phyloP scores from a whole-genome alignment of 495 filamentous ascomycete species.

The Xylaria palmicola region DNA sequence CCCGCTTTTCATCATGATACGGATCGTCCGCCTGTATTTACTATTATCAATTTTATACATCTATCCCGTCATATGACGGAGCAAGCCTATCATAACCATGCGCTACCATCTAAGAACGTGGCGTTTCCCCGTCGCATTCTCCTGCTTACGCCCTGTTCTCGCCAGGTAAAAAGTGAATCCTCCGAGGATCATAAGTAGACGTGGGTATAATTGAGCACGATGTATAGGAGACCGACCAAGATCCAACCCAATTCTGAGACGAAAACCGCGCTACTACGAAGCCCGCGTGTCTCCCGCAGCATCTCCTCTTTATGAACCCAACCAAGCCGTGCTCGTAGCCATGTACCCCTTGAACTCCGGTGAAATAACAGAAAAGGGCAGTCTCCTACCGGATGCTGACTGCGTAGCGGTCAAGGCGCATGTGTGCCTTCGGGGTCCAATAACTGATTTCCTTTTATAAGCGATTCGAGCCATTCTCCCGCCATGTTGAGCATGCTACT shows the following conservation, averaged over 20 bases:
- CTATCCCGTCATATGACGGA: not conserved
- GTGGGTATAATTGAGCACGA: constrained; percentile 2
- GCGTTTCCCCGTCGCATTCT: not conserved
- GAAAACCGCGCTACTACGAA: not conserved
- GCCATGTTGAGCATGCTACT: constrained; percentile 70
- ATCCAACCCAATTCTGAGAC: not conserved
- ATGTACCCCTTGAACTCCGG: constrained; percentile 24
- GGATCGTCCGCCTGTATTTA: not conserved
- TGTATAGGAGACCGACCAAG: not conserved
- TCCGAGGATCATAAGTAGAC: not conserved
- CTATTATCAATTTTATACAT: not conserved
- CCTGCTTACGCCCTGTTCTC: not conserved
- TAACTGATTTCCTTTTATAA: constrained; percentile 66
- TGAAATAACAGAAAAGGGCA: constrained; percentile 17
- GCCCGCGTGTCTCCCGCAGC: not conserved
- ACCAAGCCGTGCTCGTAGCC: constrained; percentile 18
- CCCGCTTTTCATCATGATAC: not conserved
- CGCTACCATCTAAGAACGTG: not conserved
- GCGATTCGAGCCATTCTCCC: constrained; percentile 69
- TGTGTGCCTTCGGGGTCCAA: constrained; percentile 29
- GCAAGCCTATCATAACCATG: not conserved
- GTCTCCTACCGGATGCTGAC: not conserved
- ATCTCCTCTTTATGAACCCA: constrained; percentile 1
- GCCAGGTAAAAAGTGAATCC: not conserved
- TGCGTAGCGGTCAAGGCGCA: constrained; percentile 23